Conservation (phyloP, 306 rosid genomes). For the Alnus glutinosa region DNA sequence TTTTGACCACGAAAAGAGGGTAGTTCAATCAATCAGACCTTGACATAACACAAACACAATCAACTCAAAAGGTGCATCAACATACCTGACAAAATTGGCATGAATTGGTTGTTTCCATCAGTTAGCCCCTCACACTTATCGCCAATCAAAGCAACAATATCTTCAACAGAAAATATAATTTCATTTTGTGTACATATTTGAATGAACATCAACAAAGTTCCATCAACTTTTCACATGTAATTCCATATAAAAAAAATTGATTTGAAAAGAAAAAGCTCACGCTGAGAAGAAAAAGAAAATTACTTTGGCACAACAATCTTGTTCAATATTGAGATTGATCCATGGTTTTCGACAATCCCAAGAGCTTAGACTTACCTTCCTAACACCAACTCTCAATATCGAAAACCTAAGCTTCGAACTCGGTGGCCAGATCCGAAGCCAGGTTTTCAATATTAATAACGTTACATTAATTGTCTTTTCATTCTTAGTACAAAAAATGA, state of each 20-base stretch:
- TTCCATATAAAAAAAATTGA: not conserved
- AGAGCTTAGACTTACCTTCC: too few species aligned
- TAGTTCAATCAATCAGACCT: too few species aligned
- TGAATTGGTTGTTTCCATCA: too few species aligned
- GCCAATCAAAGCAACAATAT: constrained; percentile 86
- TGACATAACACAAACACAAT: constrained; percentile 35
- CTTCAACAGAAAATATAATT: constrained; percentile 89
- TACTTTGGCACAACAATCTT: constrained; percentile 92
- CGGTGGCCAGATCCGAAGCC: too few species aligned
- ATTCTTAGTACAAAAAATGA: too few species aligned
- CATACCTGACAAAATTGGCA: too few species aligned
- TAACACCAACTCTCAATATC: too few species aligned
- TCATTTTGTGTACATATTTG: constrained; percentile 93
- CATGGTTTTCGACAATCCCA: constrained; percentile 22
- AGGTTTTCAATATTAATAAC: too few species aligned
- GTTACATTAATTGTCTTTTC: too few species aligned
- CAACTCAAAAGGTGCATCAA: constrained; percentile 36
- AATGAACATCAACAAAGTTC: constrained; percentile 21
- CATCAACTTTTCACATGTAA: constrained; percentile 8
- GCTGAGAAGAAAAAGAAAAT: not conserved
- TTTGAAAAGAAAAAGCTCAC: not conserved
- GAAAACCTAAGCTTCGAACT: too few species aligned
- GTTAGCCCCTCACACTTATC: constrained; percentile 65
- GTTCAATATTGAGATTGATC: constrained; percentile 84
- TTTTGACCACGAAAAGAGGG: too few species aligned